Evolutionary conservation across 495 filamentous ascomycete species (phyloP).

Genomic region (Cercophora scortea): DNA sequence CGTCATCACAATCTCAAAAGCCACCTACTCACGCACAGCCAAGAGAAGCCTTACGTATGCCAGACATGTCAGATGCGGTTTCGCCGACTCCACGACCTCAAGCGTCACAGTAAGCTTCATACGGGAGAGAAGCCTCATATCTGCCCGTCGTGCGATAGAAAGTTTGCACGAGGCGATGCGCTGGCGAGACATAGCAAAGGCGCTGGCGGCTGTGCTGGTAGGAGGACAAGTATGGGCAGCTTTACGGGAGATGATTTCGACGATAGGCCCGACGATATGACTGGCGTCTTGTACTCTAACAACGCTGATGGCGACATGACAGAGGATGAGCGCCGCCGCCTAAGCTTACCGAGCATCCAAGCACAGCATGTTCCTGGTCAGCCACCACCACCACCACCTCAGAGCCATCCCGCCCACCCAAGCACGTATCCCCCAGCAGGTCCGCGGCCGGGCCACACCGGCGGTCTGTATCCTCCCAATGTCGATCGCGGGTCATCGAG

Average conservation of each 20-base stretch:
- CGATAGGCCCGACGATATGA: conserved; percentile 57
- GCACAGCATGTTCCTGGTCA: conserved; percentile 56
- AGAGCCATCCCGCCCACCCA: conserved; percentile 36
- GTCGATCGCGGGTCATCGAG: conserved; percentile 43
- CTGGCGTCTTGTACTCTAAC: conserved; percentile 67
- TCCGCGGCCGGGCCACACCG: conserved; percentile 31
- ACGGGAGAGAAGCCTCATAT: conserved; percentile 94
- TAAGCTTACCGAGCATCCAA: conserved; percentile 66
- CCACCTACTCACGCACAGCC: conserved; percentile 93
- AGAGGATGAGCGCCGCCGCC: conserved; percentile 43
- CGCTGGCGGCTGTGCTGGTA: conserved; percentile 88
- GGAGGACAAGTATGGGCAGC: conserved; percentile 78
- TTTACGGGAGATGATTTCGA: conserved; percentile 75
- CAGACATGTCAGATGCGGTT: conserved; percentile 84
- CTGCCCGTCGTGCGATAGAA: conserved; percentile 85
- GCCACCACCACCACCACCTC: conserved; percentile 17
- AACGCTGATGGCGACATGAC: conserved; percentile 38
- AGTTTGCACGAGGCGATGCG: conserved; percentile 93
- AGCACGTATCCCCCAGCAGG: conserved; percentile 74
- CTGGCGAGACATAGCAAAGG: conserved; percentile 93
- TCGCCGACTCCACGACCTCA: conserved; percentile 86
- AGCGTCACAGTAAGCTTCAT: conserved; percentile 92
- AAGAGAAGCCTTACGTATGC: conserved; percentile 95
- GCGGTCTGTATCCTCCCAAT: conserved; percentile 56
- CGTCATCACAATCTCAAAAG: conserved; percentile 99